phyloP scores from a whole-genome alignment of 192 early-diverging fungal species.

The Linnemannia exigua region DNA sequence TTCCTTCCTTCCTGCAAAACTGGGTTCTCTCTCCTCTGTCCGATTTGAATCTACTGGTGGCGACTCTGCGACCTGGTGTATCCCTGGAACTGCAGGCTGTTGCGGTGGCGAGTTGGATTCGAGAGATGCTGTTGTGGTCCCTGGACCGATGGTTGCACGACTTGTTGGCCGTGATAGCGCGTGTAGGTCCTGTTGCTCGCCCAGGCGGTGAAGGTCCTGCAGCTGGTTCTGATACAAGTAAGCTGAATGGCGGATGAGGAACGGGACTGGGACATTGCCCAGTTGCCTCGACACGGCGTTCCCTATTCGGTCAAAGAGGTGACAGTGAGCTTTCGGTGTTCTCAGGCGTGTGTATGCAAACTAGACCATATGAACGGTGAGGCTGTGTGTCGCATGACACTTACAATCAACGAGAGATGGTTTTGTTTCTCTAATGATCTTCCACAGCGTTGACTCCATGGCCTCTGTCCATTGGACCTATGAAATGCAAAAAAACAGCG shows the following conservation, averaged over 20 bases:
- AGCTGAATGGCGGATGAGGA: conserved; percentile 67
- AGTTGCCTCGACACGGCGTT: conserved; percentile 63
- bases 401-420: conserved; percentile 66
- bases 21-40: conserved; percentile 2
- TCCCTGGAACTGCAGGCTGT: neutral
- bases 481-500: neutral
- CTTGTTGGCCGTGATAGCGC: neutral
- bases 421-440: conserved; percentile 66
- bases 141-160: conserved; percentile 23
- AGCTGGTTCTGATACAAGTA: conserved; percentile 70
- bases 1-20: neutral
- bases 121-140: conserved; percentile 5
- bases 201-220: conserved; percentile 52
- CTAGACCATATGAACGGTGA: neutral
- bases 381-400: neutral
- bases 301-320: conserved; percentile 48
- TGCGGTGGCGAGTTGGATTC: neutral
- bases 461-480: conserved; percentile 73
- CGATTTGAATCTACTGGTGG: neutral
- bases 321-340: neutral
- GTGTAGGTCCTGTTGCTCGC: conserved; percentile 41
- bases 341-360: neutral
- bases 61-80: neutral
- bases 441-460: conserved; percentile 71
- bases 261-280: conserved; percentile 63